phyloP scores from a whole-genome alignment of 495 filamentous ascomycete species.

The Aspergillus egyptiacus region DNA sequence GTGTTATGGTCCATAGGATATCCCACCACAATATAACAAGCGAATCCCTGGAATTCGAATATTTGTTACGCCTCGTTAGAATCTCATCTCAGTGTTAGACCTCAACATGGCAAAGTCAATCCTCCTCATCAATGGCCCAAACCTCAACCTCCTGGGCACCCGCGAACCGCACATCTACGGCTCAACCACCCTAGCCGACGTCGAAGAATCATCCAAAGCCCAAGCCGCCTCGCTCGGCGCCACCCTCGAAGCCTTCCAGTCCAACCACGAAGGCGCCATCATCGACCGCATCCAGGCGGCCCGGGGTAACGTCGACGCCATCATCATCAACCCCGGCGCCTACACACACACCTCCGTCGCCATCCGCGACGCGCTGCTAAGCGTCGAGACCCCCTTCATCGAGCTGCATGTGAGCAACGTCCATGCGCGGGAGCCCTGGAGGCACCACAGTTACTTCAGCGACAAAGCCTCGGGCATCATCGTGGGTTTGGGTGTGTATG shows the following conservation, averaged over 20 bases:
- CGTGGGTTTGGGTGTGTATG: slow-evolving; percentile 60
- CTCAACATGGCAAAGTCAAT: slow-evolving; percentile 45
- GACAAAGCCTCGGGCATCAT: slow-evolving; percentile 66
- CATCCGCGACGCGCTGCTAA: slow-evolving; percentile 60
- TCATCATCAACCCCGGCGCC: slow-evolving; percentile 66
- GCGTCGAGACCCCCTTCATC: slow-evolving; percentile 60
- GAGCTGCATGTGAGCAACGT: slow-evolving; percentile 68
- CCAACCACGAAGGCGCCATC: slow-evolving; percentile 61
- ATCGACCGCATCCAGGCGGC: slow-evolving; percentile 55
- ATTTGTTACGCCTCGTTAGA: not conserved
- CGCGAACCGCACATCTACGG: slow-evolving; percentile 69
- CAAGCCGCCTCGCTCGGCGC: slow-evolving; percentile 40
- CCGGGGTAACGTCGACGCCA: slow-evolving; percentile 47
- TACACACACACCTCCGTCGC: slow-evolving; percentile 65
- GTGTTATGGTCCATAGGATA: not conserved
- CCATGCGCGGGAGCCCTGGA: slow-evolving; percentile 57
- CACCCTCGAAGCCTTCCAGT: slow-evolving; percentile 52
- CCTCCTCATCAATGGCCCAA: slow-evolving; percentile 74
- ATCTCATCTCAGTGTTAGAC: too few relatives aligned
- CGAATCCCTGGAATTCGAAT: not conserved
- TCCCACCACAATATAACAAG: not conserved
- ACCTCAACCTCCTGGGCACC: slow-evolving; percentile 71
- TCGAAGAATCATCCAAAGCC: slow-evolving; percentile 39
- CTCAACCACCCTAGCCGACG: slow-evolving; percentile 53
- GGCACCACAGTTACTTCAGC: slow-evolving; percentile 60